These are phyloP conservation scores for Sarcocystis neurona DNA, from an alignment of 169 alveolate genomes.

Conservation along the genomic window DNA sequence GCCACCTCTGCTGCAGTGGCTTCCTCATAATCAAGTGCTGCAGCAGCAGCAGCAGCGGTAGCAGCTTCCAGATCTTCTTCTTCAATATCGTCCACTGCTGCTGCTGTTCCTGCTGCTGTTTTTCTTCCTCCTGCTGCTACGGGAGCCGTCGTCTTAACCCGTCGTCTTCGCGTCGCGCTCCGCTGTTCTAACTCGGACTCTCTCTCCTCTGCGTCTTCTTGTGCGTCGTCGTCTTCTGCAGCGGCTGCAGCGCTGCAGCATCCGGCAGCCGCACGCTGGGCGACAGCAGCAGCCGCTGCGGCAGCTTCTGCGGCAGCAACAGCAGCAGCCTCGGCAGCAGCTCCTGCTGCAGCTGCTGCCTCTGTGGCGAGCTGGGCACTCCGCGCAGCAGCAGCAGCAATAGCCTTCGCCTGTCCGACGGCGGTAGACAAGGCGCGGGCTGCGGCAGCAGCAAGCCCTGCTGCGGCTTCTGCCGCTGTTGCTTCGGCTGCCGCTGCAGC, in stretches of 20 bases:
- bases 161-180: background rate
- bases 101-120: too few species aligned
- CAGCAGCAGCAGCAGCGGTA: too few species aligned
- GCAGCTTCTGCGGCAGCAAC: conserved; percentile 24
- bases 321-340: conserved; percentile 32
- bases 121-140: too few species aligned
- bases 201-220: background rate
- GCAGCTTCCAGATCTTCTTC: too few species aligned
- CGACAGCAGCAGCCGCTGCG: background rate
- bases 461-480: conserved; percentile 36
- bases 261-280: background rate
- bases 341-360: conserved; percentile 28
- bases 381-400: conserved; percentile 30
- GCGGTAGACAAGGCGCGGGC: conserved; percentile 33
- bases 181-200: background rate
- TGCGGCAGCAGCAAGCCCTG: conserved; percentile 22
- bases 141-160: background rate
- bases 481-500: conserved; percentile 37
- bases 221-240: conserved; percentile 8
- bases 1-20: too few species aligned
- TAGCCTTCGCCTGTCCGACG: conserved; percentile 28
- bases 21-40: too few species aligned
- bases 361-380: conserved; percentile 38
- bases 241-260: background rate
- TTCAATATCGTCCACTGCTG: too few species aligned